A percentile compares a stretch with the other conserved stretches of the same genome.
phyloP scores from a whole-genome alignment of 208 protist genomes.

The Trypanosoma rangeli region DNA sequence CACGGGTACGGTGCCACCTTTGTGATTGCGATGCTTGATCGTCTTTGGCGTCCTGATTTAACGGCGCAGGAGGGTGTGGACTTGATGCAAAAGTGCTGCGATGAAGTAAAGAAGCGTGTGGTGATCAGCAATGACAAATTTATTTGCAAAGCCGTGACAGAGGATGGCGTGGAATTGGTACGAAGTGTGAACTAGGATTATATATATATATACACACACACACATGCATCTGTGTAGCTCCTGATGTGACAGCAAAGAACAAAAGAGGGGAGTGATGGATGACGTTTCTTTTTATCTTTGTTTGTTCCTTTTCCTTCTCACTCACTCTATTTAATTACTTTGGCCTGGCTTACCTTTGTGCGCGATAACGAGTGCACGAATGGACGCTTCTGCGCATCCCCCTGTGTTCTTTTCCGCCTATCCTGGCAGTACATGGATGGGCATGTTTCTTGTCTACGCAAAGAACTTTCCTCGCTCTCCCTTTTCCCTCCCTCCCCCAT shows the following conservation, averaged over 20 bases:
- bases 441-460: conserved; percentile 9
- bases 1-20: conserved; percentile 95
- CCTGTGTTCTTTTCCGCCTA: neutral
- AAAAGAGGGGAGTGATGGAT: neutral
- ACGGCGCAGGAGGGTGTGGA: conserved; percentile 88
- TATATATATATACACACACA: neutral
- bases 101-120: conserved; percentile 90
- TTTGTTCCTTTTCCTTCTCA: neutral
- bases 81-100: conserved; percentile 94
- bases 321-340: neutral
- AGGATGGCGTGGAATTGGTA: conserved; percentile 82
- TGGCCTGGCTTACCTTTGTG: neutral
- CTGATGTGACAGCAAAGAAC: neutral
- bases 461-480: conserved; percentile 7
- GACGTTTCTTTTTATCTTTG: conserved; percentile 3
- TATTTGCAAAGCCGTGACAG: conserved; percentile 92
- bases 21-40: conserved; percentile 89
- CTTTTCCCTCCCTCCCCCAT: conserved; percentile 20
- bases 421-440: too few relatives aligned
- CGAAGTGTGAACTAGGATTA: conserved; percentile 46
- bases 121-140: conserved; percentile 89
- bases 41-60: conserved; percentile 89
- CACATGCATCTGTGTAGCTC: conserved; percentile 1
- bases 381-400: neutral
- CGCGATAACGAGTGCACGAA: neutral